Evolutionary conservation across 805 yeast genomes (phyloP), one percentile per base, ranked within the genome.

Genomic region (Saitoella complicata): DNA sequence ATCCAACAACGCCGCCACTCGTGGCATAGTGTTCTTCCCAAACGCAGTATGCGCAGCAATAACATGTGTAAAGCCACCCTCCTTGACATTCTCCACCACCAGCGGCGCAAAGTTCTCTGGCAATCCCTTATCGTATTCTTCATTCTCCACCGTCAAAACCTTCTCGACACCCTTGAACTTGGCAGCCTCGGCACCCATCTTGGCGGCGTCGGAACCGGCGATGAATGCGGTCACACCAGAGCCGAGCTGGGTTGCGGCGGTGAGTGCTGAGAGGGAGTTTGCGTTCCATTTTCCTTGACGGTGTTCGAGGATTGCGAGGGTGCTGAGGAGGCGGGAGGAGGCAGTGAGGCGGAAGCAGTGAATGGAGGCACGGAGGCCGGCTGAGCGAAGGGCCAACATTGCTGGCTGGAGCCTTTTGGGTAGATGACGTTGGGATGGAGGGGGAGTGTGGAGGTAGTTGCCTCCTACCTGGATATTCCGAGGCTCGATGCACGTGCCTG

Each of bases 51-150:
- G 82, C 4, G 94, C 75, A 8, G 80, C 75, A 12, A 88, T 65
- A 47, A 91, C 77, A 60, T 86, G 93, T 10, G 81, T 73, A 62
- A 67, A 71, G 31, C 65, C 70, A 29, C 57, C 61, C 38, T 48
- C 44, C 51, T 66, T 63, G 42, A 78, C 59, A 38, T 73, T 55
- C 49, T 69, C 62, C 50, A 68, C 66, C 54, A 75, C 46, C 45
- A 85, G 64, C n/a, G 91, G 86, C 5, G 94, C 69, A 40, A 81
- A 66, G 54, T 74, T 73, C 64, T 88, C 98, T 5, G 97, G 91
- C 39, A 85, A 69, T 42, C 73, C 55, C 48, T 59, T 80, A 55
- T 78, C 77, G 53, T 75, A 81, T 47, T 71, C 72, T 1, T 63
- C 61, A 48, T 75, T 76, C 38, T 70, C 64, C 5, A 82, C 79